Evolutionary conservation across 441 rosid genomes (phyloP).

Genomic region (Kokia cookei): DNA sequence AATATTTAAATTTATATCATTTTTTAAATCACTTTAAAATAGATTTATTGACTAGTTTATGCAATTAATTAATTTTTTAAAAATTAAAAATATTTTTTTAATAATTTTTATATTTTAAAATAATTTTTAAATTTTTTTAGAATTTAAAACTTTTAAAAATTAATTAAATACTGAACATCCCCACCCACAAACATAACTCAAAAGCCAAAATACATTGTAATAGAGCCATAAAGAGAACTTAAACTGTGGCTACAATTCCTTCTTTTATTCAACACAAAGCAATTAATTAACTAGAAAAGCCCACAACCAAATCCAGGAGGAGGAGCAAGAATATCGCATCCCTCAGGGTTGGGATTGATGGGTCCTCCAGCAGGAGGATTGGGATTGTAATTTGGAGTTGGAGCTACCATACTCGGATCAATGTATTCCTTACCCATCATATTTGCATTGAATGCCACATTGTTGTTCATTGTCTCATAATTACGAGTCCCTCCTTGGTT

Average conservation of each 20-base stretch:
- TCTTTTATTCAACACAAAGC: not conserved
- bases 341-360: not conserved
- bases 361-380: not conserved
- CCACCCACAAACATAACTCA: too few relatives aligned
- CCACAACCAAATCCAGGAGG: constrained; percentile 14
- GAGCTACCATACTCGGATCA: not conserved
- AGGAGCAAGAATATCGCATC: not conserved
- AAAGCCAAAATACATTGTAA: not conserved
- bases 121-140: too few relatives aligned
- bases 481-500: not conserved
- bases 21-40: too few relatives aligned
- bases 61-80: too few relatives aligned
- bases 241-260: not conserved
- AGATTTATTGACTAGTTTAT: too few relatives aligned
- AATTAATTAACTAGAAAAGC: constrained; percentile 3
- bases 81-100: too few relatives aligned
- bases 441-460: constrained; percentile 5
- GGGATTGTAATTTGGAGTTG: not conserved
- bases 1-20: too few relatives aligned
- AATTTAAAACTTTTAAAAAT: too few relatives aligned
- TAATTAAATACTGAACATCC: too few relatives aligned
- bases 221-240: not conserved
- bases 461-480: not conserved
- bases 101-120: too few relatives aligned
- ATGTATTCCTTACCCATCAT: constrained; percentile 2